Evolutionary conservation across 164 flowering plant species (phyloP).

Genomic region (Macadamia integrifolia): DNA sequence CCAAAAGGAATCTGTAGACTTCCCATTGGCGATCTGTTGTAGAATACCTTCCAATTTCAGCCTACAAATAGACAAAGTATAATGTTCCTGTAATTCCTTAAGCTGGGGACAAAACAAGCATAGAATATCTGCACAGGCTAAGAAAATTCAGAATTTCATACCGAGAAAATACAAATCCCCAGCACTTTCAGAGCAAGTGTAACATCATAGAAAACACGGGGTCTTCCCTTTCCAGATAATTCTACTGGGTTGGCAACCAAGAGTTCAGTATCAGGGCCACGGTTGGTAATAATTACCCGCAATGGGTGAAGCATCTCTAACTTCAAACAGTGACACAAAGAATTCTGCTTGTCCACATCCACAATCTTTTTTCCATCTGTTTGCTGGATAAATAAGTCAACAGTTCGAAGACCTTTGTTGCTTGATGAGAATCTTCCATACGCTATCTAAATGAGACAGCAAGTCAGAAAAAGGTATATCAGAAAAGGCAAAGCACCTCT

Average conservation of each 20-base stretch:
- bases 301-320: conserved; percentile 73
- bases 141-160: conserved; percentile 22
- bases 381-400: conserved; percentile 65
- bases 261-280: conserved; percentile 85
- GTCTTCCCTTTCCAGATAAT: conserved; percentile 76
- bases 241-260: conserved; percentile 91
- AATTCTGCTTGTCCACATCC: conserved; percentile 53
- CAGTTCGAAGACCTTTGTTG: conserved; percentile 43
- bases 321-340: conserved; percentile 47
- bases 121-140: not conserved
- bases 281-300: conserved; percentile 50
- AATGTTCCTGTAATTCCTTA: not conserved
- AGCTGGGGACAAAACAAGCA: not conserved
- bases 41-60: conserved; percentile 74
- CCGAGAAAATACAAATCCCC: conserved; percentile 76
- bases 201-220: conserved; percentile 75
- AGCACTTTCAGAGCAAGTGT: conserved; percentile 70
- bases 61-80: conserved; percentile 36
- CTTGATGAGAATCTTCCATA: conserved; percentile 62
- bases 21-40: conserved; percentile 75
- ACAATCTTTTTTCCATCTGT: conserved; percentile 66
- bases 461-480: not conserved
- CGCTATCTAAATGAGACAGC: conserved; percentile 40
- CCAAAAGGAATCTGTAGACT: conserved; percentile 82
- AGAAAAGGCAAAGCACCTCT: not conserved